Evolutionary conservation across 345 rosid genomes (phyloP).

Genomic region (Conringia planisiliqua): DNA sequence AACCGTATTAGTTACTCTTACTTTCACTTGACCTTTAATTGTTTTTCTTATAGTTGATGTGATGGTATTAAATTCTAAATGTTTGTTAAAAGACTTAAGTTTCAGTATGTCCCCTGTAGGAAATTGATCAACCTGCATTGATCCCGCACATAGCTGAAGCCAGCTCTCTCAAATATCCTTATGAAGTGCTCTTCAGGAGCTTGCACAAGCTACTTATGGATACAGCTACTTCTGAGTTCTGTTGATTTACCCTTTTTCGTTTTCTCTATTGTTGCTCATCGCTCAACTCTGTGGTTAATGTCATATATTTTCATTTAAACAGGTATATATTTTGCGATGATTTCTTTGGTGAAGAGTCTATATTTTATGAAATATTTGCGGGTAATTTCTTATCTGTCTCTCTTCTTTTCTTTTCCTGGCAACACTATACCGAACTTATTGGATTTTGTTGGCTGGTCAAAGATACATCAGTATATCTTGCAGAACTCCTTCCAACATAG

Average conservation of each 20-base stretch:
- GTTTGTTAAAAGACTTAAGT: conserved; percentile 16
- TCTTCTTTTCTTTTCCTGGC: not conserved
- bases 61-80: not conserved
- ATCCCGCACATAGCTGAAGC: conserved; percentile 99
- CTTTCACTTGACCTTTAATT: not conserved
- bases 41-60: not conserved
- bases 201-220: conserved; percentile 96
- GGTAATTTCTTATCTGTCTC: conserved; percentile 43
- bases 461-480: not conserved
- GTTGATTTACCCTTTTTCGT: conserved; percentile 20
- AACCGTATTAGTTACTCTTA: not conserved
- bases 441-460: not conserved
- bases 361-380: conserved; percentile 79
- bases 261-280: conserved; percentile 6
- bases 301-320: conserved; percentile 27
- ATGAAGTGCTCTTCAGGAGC: conserved; percentile 96
- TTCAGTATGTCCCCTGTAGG: conserved; percentile 48
- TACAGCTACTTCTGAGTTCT: conserved; percentile 99
- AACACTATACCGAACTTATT: not conserved
- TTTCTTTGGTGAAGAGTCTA: conserved; percentile 94
- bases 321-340: conserved; percentile 96
- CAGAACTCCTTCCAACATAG: conserved; percentile 2
- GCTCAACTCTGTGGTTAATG: conserved; percentile 2
- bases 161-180: conserved; percentile 84
- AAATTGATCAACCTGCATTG: conserved; percentile 94